phyloP scores from a whole-genome alignment of 371 early-diverging fungal genomes.

The Agmasoma carcini region DNA sequence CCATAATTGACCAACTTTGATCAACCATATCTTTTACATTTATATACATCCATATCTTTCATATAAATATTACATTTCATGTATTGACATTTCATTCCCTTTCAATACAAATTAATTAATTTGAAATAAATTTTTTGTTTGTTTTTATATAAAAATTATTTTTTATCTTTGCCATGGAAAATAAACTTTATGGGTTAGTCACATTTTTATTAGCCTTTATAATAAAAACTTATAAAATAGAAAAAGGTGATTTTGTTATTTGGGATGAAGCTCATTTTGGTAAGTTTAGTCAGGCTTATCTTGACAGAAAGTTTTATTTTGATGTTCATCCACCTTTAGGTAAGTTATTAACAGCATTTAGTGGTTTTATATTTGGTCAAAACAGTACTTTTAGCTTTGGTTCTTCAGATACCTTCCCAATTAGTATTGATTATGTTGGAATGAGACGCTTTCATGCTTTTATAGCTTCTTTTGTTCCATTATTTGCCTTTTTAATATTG shows the following conservation, averaged over 20 bases:
- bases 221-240: constrained; percentile 47
- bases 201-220: constrained; percentile 46
- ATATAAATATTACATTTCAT: no score
- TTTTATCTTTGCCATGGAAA: no score
- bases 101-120: no score
- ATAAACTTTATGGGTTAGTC: no score
- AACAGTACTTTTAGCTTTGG: constrained; percentile 73
- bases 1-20: no score
- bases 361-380: constrained; percentile 72
- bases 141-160: no score
- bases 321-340: constrained; percentile 99
- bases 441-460: constrained; percentile 62
- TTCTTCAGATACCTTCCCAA: constrained; percentile 69
- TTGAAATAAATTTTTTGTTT: no score
- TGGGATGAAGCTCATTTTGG: constrained; percentile 97
- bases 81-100: no score
- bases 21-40: no score
- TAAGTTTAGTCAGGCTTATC: constrained; percentile 73
- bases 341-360: constrained; percentile 82
- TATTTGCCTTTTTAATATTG: constrained; percentile 75
- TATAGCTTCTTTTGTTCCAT: constrained; percentile 73
- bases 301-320: constrained; percentile 76
- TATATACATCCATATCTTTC: no score
- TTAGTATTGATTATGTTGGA: constrained; percentile 63
- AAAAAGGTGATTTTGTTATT: constrained; percentile 49